phyloP scores from a whole-genome alignment of 768 basidiomycete genomes.

The Rhodotorula toruloides region DNA sequence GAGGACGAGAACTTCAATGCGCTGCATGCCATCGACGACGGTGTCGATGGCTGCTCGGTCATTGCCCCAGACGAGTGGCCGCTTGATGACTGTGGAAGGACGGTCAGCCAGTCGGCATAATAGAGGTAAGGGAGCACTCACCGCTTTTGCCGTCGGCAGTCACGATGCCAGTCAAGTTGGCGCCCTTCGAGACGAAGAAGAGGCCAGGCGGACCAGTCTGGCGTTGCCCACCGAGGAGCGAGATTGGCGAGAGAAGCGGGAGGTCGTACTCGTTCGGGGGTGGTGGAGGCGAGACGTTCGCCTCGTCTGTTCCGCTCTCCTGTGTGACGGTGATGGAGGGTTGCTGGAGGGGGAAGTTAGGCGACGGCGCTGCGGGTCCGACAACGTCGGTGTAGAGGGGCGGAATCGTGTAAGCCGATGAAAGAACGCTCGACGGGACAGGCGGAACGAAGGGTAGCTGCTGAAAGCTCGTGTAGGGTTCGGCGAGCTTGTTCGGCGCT shows the following conservation, averaged over 20 bases:
- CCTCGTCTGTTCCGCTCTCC: not conserved
- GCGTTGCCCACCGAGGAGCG: constrained; percentile 37
- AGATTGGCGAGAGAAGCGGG: constrained; percentile 40
- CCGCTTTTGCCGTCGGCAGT: constrained; percentile 23
- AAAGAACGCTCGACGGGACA: constrained; percentile 80
- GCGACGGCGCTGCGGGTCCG: not conserved
- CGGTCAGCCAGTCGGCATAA: not conserved
- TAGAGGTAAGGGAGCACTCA: not conserved
- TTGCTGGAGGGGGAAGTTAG: not conserved
- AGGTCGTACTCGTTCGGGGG: not conserved
- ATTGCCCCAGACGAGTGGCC: constrained; percentile 33
- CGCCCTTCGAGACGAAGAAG: constrained; percentile 40
- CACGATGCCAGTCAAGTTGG: constrained; percentile 29
- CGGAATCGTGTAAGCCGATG: constrained; percentile 85
- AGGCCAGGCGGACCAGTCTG: constrained; percentile 38
- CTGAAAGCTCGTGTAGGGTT: constrained; percentile 84
- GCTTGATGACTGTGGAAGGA: constrained; percentile 35
- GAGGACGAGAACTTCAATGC: constrained; percentile 33
- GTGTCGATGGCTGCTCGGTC: not conserved
- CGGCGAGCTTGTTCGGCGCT: constrained; percentile 3
- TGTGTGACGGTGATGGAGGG: constrained; percentile 18
- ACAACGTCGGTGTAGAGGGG: constrained; percentile 73
- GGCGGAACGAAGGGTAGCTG: constrained; percentile 78
- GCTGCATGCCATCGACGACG: not conserved
- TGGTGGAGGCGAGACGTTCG: not conserved